These are phyloP conservation scores for Phoma herbarum DNA, from an alignment of 2,329 filamentous ascomycete species.

Conservation along the genomic window DNA sequence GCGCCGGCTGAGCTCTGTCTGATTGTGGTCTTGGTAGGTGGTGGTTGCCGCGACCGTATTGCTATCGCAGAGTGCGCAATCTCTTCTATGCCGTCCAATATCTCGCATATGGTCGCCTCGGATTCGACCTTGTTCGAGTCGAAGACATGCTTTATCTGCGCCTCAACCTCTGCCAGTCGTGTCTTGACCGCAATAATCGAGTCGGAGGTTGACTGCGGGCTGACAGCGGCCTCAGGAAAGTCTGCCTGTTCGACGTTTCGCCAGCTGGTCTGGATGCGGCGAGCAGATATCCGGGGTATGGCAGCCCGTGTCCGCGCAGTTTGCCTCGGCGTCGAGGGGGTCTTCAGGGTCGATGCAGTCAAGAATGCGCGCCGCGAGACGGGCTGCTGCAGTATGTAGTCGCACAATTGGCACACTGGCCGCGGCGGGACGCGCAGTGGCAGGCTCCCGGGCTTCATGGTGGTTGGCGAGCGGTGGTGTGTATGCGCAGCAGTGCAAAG, in stretches of 20 bases:
- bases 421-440: conserved; percentile 42
- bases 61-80: conserved; percentile 41
- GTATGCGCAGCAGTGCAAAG: neutral
- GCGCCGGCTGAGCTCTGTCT: conserved; percentile 47
- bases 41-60: conserved; percentile 39
- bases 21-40: conserved; percentile 32
- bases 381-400: conserved; percentile 43
- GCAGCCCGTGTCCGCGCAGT: conserved; percentile 28
- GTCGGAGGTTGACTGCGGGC: conserved; percentile 27
- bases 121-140: conserved; percentile 40
- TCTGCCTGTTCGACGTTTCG: conserved; percentile 21
- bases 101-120: conserved; percentile 33
- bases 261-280: conserved; percentile 34
- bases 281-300: conserved; percentile 27
- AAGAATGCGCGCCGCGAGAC: conserved; percentile 41
- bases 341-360: conserved; percentile 33
- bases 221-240: conserved; percentile 26
- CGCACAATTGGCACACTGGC: conserved; percentile 47
- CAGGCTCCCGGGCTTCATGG: conserved; percentile 43
- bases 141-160: conserved; percentile 37
- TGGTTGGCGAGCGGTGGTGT: conserved; percentile 11
- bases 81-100: conserved; percentile 34
- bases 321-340: conserved; percentile 39
- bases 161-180: conserved; percentile 38
- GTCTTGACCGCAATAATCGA: conserved; percentile 32